These are phyloP conservation scores for Penicillium sp. DNA, from an alignment of 2,329 filamentous ascomycete species.

Conservation along the genomic window DNA sequence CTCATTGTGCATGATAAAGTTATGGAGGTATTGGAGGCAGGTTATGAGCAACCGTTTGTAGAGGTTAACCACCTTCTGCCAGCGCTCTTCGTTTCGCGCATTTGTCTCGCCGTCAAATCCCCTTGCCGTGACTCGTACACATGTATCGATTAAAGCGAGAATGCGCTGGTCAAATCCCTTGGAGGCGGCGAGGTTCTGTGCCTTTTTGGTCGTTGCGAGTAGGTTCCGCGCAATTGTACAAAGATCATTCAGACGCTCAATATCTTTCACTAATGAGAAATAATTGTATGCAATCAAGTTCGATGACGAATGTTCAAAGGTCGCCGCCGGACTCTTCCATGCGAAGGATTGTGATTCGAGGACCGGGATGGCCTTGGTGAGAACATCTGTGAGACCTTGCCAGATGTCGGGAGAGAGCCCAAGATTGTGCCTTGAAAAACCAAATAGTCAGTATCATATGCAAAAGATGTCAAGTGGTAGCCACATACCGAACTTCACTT, in stretches of 20 bases:
- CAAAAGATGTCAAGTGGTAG: background rate
- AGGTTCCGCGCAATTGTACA: conserved; percentile 58
- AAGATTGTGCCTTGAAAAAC: conserved; percentile 46
- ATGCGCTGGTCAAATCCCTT: conserved; percentile 57
- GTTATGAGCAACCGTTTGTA: conserved; percentile 62
- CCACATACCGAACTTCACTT: conserved; percentile 47
- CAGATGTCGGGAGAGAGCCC: conserved; percentile 54
- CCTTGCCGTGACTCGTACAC: conserved; percentile 57
- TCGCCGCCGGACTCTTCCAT: conserved; percentile 52
- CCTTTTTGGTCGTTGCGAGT: conserved; percentile 54
- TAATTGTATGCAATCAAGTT: conserved; percentile 58
- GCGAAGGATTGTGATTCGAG: conserved; percentile 58
- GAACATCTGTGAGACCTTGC: conserved; percentile 53
- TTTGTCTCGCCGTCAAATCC: conserved; percentile 61
- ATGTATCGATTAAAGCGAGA: conserved; percentile 57
- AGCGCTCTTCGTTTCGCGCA: conserved; percentile 57
- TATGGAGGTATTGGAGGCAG: conserved; percentile 61
- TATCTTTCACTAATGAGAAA: conserved; percentile 54
- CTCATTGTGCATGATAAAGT: conserved; percentile 61
- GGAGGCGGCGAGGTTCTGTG: conserved; percentile 58
- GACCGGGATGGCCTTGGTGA: conserved; percentile 56
- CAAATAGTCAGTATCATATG: background rate
- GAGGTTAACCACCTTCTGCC: conserved; percentile 59
- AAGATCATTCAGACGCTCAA: conserved; percentile 58
- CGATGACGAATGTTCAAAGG: conserved; percentile 55